These are phyloP conservation scores for Xylaria intraflava DNA, from an alignment of 495 filamentous ascomycete genomes.

Conservation along the genomic window DNA sequence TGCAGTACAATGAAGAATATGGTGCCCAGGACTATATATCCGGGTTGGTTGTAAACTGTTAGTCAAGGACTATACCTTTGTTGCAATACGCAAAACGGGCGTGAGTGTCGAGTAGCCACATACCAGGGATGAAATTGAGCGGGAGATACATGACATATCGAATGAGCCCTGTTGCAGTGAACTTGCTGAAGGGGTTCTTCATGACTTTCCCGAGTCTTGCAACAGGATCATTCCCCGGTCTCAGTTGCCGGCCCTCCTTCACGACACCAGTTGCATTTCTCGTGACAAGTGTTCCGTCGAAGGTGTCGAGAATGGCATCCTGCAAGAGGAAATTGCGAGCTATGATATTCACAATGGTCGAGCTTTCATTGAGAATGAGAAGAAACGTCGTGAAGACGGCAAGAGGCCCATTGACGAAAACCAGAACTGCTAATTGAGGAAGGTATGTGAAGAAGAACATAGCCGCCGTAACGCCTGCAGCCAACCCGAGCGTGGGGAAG, in stretches of 20 bases:
- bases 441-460: slow-evolving; percentile 89
- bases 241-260: slow-evolving; percentile 63
- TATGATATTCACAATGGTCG: slow-evolving; percentile 67
- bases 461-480: slow-evolving; percentile 53
- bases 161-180: slow-evolving; percentile 59
- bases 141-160: slow-evolving; percentile 77
- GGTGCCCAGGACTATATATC: slow-evolving; percentile 63
- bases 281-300: slow-evolving; percentile 71
- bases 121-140: slow-evolving; percentile 78
- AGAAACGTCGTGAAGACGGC: slow-evolving; percentile 70
- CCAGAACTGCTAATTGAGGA: slow-evolving; percentile 73
- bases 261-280: slow-evolving; percentile 54
- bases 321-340: slow-evolving; percentile 70
- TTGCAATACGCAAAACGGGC: background rate
- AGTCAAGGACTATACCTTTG: background rate
- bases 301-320: slow-evolving; percentile 80
- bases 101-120: background rate
- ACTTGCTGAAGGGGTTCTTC: slow-evolving; percentile 60
- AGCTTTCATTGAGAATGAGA: slow-evolving; percentile 74
- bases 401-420: slow-evolving; percentile 80
- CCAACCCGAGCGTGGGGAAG: slow-evolving; percentile 61
- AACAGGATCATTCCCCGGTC: slow-evolving; percentile 53
- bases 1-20: slow-evolving; percentile 69
- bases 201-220: slow-evolving; percentile 65
- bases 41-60: background rate